Evolutionary conservation across 1,284 basidiomycete species (phyloP).

Genomic region (Pholiota adiposa): DNA sequence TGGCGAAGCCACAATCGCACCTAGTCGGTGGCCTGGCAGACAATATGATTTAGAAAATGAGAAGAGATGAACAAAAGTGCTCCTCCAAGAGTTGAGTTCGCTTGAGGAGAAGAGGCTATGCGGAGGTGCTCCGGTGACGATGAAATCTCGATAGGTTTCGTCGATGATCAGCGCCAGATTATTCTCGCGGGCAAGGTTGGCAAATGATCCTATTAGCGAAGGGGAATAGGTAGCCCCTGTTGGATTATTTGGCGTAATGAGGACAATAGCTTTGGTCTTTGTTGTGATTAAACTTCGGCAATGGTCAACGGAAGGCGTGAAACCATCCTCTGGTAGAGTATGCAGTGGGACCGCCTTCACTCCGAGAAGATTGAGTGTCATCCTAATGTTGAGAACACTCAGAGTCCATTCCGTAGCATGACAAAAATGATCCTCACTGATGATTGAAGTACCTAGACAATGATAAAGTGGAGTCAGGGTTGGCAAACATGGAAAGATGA

Average conservation of each 20-base stretch:
- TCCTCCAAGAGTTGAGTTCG: conserved; percentile 51
- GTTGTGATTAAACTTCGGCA: conserved; percentile 57
- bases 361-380: conserved; percentile 73
- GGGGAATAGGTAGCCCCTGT: conserved; percentile 80
- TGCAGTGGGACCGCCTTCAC: conserved; percentile 67
- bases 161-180: conserved; percentile 83
- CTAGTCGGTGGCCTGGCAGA: conserved; percentile 86
- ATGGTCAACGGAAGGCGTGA: conserved; percentile 58
- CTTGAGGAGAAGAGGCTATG: conserved; percentile 55
- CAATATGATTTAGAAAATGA: conserved; percentile 87
- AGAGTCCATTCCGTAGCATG: not conserved
- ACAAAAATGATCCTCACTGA: conserved; percentile 44
- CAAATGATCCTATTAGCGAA: conserved; percentile 65
- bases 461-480: not conserved
- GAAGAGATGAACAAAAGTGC: conserved; percentile 72
- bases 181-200: conserved; percentile 58
- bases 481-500: too few species aligned
- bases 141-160: conserved; percentile 89
- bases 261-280: conserved; percentile 71
- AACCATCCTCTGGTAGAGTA: conserved; percentile 59
- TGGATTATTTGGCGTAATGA: conserved; percentile 80
- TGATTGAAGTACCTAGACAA: conserved; percentile 76
- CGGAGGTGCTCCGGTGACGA: conserved; percentile 52
- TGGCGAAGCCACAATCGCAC: conserved; percentile 73
- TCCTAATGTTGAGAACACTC: conserved; percentile 44